These are phyloP conservation scores for Aspergillus pseudoviridinutans DNA, from an alignment of 2,329 filamentous ascomycete species.

Conservation along the genomic window DNA sequence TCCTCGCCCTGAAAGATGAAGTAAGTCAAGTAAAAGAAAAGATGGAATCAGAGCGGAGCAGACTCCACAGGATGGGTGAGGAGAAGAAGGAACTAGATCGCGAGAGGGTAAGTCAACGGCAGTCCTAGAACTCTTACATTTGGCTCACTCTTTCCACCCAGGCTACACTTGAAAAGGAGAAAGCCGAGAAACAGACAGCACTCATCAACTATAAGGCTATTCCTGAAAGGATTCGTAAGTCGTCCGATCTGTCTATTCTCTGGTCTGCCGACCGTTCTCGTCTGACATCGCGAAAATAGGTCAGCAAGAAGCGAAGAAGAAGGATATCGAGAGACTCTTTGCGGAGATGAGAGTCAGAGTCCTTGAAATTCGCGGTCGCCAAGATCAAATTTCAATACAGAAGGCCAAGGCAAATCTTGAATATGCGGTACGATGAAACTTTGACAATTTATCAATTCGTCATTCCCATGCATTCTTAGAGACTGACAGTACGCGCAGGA, in stretches of 20 bases:
- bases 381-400: conserved; percentile 53
- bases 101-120: conserved; percentile 40
- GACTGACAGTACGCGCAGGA: conserved; percentile 34
- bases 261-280: neutral
- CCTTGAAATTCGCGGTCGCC: conserved; percentile 49
- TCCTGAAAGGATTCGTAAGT: conserved; percentile 66
- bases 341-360: conserved; percentile 46
- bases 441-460: neutral
- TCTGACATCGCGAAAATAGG: conserved; percentile 38
- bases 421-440: conserved; percentile 47
- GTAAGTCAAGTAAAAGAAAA: conserved; percentile 32
- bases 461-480: conserved; percentile 2
- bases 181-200: conserved; percentile 63
- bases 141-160: conserved; percentile 17
- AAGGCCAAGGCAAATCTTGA: conserved; percentile 55
- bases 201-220: conserved; percentile 63
- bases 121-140: neutral
- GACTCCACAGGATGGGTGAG: conserved; percentile 18
- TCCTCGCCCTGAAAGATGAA: conserved; percentile 40
- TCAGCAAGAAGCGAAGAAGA: conserved; percentile 45
- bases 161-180: conserved; percentile 50
- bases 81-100: conserved; percentile 23
- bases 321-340: conserved; percentile 38
- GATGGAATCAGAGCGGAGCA: conserved; percentile 26
- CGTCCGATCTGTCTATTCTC: conserved; percentile 8